Conservation (phyloP, 2,329 filamentous ascomycete species). For the Nothophaeocryptopus gaeumannii region DNA sequence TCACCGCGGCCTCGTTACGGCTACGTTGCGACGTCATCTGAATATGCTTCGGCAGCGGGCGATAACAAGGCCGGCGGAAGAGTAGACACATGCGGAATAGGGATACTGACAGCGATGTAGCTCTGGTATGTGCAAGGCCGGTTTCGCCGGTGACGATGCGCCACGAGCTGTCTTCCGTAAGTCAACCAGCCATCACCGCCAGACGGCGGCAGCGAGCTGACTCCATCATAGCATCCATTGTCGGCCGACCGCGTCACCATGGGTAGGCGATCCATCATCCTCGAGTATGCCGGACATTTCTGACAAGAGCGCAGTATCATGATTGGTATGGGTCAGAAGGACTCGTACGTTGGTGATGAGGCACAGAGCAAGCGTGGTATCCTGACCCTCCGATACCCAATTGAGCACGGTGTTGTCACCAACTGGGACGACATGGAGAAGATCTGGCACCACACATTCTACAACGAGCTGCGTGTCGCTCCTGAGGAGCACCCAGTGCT, state of each 20-base stretch:
- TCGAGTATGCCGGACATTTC: constrained; percentile 29
- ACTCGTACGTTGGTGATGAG: constrained; percentile 99
- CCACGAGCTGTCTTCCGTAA: constrained; percentile 99
- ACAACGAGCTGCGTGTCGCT: constrained; percentile 99
- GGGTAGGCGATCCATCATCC: constrained; percentile 62
- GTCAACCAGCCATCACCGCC: constrained; percentile 49
- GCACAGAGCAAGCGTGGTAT: constrained; percentile 99
- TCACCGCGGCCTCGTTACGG: constrained; percentile 40
- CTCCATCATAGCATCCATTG: constrained; percentile 77
- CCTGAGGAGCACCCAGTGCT: constrained; percentile 99
- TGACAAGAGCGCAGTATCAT: constrained; percentile 75
- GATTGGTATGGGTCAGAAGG: constrained; percentile 99
- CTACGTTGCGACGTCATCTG: constrained; percentile 34
- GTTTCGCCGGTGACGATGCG: constrained; percentile 99
- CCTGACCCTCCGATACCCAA: constrained; percentile 97
- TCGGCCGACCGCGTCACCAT: constrained; percentile 99
- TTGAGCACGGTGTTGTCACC: constrained; percentile 99
- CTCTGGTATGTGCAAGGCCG: constrained; percentile 99
- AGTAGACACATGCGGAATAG: constrained; percentile 9
- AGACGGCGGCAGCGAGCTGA: constrained; percentile 23
- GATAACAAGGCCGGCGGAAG: constrained; percentile 8
- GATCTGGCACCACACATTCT: constrained; percentile 99
- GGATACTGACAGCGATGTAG: constrained; percentile 50
- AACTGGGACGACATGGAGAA: constrained; percentile 99
- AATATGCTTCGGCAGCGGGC: constrained; percentile 13